Percentiles rank a stretch among this genome's conserved stretches.
phyloP scores from a whole-genome alignment of 495 filamentous ascomycete genomes.

The Aeminium ludgeri region DNA sequence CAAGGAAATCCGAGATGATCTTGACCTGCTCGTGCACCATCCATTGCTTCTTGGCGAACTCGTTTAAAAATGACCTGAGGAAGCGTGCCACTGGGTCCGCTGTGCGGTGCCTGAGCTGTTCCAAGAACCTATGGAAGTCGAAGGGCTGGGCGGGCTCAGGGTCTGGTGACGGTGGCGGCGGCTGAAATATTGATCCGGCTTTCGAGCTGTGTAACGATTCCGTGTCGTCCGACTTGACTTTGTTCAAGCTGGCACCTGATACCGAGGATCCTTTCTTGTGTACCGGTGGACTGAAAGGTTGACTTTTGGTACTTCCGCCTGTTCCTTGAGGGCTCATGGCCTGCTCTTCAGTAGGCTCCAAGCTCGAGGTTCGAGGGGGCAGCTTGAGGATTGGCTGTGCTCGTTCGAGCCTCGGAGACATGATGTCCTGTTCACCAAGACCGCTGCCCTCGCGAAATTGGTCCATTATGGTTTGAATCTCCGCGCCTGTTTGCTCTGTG shows the following conservation, averaged over 20 bases:
- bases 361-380: constrained; percentile 68
- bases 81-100: constrained; percentile 94
- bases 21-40: constrained; percentile 99
- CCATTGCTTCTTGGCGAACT: constrained; percentile 98
- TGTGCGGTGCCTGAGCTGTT: constrained; percentile 85
- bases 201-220: constrained; percentile 23
- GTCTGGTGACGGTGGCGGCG: constrained; percentile 67
- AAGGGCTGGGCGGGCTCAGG: constrained; percentile 83
- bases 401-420: constrained; percentile 62
- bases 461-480: constrained; percentile 95
- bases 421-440: constrained; percentile 54
- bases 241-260: neutral
- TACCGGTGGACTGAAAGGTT: constrained; percentile 1
- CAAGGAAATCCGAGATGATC: constrained; percentile 88
- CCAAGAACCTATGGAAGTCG: constrained; percentile 93
- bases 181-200: constrained; percentile 38
- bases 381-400: constrained; percentile 57
- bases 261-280: neutral
- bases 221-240: constrained; percentile 17
- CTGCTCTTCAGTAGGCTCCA: constrained; percentile 45
- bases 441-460: constrained; percentile 43
- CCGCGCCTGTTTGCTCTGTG: constrained; percentile 34
- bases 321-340: constrained; percentile 11
- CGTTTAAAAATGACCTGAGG: constrained; percentile 78
- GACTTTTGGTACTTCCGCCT: constrained; percentile 7